Evolutionary conservation across 2,329 filamentous ascomycete genomes (phyloP).

Genomic region (Pseudogymnoascus sp.): DNA sequence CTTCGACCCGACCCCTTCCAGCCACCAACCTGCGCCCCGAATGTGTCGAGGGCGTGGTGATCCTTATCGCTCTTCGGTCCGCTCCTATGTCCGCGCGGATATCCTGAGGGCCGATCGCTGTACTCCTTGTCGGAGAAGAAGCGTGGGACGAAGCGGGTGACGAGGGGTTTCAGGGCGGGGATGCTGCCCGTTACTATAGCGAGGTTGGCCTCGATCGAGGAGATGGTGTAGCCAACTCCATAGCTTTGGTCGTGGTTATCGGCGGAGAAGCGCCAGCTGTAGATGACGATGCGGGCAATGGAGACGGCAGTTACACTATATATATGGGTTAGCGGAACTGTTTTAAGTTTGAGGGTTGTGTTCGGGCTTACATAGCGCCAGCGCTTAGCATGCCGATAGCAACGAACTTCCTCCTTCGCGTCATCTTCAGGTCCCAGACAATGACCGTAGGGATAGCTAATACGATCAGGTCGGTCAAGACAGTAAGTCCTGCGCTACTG

Average conservation of each 20-base stretch:
- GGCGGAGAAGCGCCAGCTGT: slow-evolving; percentile 11
- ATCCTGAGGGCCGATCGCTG: background rate
- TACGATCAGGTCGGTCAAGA: slow-evolving; percentile 18
- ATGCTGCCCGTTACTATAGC: slow-evolving; percentile 16
- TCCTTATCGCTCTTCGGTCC: background rate
- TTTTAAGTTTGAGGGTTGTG: background rate
- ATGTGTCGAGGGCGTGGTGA: slow-evolving; percentile 1
- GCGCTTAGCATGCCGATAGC: slow-evolving; percentile 10
- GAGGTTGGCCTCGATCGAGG: slow-evolving; percentile 16
- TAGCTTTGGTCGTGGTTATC: slow-evolving; percentile 11
- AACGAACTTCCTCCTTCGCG: slow-evolving; percentile 14
- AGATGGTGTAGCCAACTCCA: slow-evolving; percentile 17
- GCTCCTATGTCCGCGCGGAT: background rate
- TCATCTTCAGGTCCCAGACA: slow-evolving; percentile 16
- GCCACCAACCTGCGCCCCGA: background rate
- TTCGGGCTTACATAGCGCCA: slow-evolving; percentile 12
- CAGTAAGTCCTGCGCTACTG: slow-evolving; percentile 14
- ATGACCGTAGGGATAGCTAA: slow-evolving; percentile 18
- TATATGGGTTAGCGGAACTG: slow-evolving; percentile 1
- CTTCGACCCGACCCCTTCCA: background rate
- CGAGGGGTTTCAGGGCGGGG: slow-evolving; percentile 12
- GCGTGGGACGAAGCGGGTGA: slow-evolving; percentile 9
- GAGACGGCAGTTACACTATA: slow-evolving; percentile 16
- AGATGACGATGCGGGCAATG: slow-evolving; percentile 14
- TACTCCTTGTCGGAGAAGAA: background rate